Evolutionary conservation across 805 yeast species (phyloP), one percentile per base, ranked within the genome.

Genomic region (Myxozyma vanderwaltii): DNA sequence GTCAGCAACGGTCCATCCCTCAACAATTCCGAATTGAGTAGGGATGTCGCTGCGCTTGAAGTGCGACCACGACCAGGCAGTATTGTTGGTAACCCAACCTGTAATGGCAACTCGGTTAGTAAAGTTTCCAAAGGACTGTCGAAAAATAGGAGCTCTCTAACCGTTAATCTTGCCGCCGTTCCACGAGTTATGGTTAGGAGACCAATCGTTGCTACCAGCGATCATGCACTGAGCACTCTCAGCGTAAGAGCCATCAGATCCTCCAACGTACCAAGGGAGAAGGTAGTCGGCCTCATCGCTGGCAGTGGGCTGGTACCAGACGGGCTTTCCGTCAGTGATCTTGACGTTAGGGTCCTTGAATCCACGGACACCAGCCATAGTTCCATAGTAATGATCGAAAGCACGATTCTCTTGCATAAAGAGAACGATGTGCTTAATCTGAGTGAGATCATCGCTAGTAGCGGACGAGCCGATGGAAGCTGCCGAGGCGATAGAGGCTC

Each of bases 391-490:
- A 40, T 64, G 68, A 50, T 67, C 67, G 49, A 67, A 67, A 19
- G 70, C 67, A 24, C 70, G 60, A 58, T 66, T 66, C 49, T 67
- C 70, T 49, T 67, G 70, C 70, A 67, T 67, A 59, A 64, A 66
- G 33, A 55, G 52, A 24, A 67, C 65, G 49, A 64, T 54, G 51
- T 63, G 63, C 59, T 56, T 33, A 41, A 56, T 45, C 19, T 49
- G 24, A 7, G 43, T 23, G 4, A 55, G 38, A 21, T 27, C 52
- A 38, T 44, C 45, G 40, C 15, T 36, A 13, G 51, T 27, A 6
- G 39, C 51, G n/a, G 7, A 7, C 7, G 50, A 38, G 23, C 39
- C 54, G 27, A 27, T 27, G 24, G 43, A 27, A 10, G 51, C 27
- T n/a, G n/a, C n/a, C n/a, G n/a, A n/a, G n/a, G n/a, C n/a, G n/a